Conservation (phyloP, 2,329 filamentous ascomycete species). For the Colletotrichum acutatum region DNA sequence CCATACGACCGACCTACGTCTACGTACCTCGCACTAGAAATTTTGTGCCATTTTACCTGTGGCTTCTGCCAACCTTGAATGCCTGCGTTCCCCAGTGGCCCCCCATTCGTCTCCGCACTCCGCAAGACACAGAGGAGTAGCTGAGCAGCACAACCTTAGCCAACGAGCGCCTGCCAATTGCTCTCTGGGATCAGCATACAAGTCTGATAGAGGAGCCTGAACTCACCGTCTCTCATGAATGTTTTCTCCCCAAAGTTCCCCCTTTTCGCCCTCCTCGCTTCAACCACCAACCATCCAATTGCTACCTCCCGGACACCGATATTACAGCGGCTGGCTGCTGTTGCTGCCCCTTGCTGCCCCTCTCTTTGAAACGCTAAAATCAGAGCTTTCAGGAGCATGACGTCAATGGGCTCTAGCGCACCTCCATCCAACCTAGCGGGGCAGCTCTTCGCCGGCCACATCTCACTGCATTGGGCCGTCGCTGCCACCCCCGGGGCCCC, state of each 20-base stretch:
- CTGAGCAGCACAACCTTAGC: not conserved
- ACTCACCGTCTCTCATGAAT: not conserved
- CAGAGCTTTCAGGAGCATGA: conserved; percentile 37
- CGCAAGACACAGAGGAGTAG: not conserved
- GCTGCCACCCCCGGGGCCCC: not conserved
- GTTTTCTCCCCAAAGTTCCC: not conserved
- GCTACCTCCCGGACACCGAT: no score
- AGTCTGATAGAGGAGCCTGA: no score
- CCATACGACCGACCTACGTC: not conserved
- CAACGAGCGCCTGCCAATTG: not conserved
- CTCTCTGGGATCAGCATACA: not conserved
- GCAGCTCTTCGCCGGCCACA: conserved; percentile 25
- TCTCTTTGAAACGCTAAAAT: conserved; percentile 35
- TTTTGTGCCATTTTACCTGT: not conserved
- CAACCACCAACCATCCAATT: not conserved
- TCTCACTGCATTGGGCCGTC: conserved; percentile 24
- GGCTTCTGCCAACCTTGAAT: not conserved
- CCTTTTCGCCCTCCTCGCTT: not conserved
- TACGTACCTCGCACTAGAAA: not conserved
- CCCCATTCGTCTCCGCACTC: not conserved
- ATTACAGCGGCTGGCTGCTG: not conserved
- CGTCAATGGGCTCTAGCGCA: conserved; percentile 35
- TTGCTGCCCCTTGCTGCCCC: conserved; percentile 30
- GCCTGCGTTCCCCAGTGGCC: not conserved
- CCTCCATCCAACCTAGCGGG: conserved; percentile 30